phyloP scores from a whole-genome alignment of 2,329 filamentous ascomycete species.

The Aspergillus pseudonomiae region DNA sequence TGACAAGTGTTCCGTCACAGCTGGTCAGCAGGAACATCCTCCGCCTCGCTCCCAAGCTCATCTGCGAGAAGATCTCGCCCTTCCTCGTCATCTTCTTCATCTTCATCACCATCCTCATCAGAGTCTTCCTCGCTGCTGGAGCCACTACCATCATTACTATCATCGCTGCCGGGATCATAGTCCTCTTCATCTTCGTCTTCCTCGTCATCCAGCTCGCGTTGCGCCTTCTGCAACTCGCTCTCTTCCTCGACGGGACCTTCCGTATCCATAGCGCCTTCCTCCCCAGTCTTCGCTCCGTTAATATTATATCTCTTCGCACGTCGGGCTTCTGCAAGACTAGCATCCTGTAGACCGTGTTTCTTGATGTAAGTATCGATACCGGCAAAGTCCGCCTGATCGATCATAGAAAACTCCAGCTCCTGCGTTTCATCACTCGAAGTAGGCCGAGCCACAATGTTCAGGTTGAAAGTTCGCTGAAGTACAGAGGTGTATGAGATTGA shows the following conservation, averaged over 20 bases:
- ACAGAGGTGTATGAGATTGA: constrained; percentile 66
- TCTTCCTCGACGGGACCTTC: constrained; percentile 53
- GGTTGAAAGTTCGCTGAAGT: constrained; percentile 67
- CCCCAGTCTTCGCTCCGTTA: constrained; percentile 41
- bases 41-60: constrained; percentile 50
- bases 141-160: constrained; percentile 52
- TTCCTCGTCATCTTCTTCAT: constrained; percentile 33
- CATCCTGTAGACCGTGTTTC: constrained; percentile 63
- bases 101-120: constrained; percentile 42
- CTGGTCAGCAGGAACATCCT: constrained; percentile 41
- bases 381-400: constrained; percentile 65
- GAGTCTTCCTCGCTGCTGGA: constrained; percentile 47
- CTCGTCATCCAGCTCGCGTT: constrained; percentile 56
- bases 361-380: constrained; percentile 67
- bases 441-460: constrained; percentile 56
- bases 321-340: constrained; percentile 62
- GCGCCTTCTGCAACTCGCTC: constrained; percentile 61
- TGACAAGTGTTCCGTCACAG: constrained; percentile 17
- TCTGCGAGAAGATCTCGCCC: constrained; percentile 42
- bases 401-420: constrained; percentile 67
- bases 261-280: constrained; percentile 23
- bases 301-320: constrained; percentile 63
- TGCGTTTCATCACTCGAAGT: constrained; percentile 46
- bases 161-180: constrained; percentile 55
- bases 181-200: constrained; percentile 55